These are phyloP conservation scores for Phanerochaete carnosa DNA, from an alignment of 768 basidiomycete species.

Conservation along the genomic window DNA sequence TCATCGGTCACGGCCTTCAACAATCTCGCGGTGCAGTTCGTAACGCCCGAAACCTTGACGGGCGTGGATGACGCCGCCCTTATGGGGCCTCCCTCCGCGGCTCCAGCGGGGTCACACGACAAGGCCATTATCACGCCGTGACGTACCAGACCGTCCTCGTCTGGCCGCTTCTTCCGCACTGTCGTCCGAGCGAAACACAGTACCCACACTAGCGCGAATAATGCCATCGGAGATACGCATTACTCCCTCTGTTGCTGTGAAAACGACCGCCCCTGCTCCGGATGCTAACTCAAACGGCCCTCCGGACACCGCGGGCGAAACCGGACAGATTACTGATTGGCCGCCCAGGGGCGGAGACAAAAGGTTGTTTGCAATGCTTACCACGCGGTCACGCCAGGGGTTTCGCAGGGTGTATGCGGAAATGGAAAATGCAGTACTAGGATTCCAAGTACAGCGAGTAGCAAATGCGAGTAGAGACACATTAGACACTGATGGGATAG, in stretches of 20 bases:
- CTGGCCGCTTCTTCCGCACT: not conserved
- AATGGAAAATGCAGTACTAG: constrained; percentile 2
- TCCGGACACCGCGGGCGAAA: not conserved
- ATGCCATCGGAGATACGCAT: constrained; percentile 18
- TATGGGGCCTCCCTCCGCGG: constrained; percentile 16
- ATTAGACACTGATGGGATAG: constrained; percentile 2
- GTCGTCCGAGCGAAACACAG: not conserved
- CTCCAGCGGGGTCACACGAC: constrained; percentile 7
- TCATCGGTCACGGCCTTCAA: constrained; percentile 65
- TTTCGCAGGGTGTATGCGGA: constrained; percentile 1
- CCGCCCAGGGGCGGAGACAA: constrained; percentile 1
- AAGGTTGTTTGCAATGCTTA: not conserved
- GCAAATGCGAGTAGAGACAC: not conserved
- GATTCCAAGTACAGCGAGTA: constrained; percentile 4
- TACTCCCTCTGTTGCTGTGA: constrained; percentile 1
- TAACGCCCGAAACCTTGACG: constrained; percentile 21
- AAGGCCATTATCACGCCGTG: constrained; percentile 3
- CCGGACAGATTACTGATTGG: constrained; percentile 7
- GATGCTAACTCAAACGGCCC: not conserved
- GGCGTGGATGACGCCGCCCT: constrained; percentile 26
- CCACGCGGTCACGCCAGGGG: not conserved
- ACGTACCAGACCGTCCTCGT: constrained; percentile 1
- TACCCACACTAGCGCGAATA: constrained; percentile 1
- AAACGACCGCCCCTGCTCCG: not conserved
- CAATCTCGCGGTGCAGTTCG: constrained; percentile 58